Percentiles rank a stretch among this genome's conserved stretches.
These are phyloP conservation scores for Boletellus ananiceps DNA, from an alignment of 768 basidiomycete species.

Conservation along the genomic window DNA sequence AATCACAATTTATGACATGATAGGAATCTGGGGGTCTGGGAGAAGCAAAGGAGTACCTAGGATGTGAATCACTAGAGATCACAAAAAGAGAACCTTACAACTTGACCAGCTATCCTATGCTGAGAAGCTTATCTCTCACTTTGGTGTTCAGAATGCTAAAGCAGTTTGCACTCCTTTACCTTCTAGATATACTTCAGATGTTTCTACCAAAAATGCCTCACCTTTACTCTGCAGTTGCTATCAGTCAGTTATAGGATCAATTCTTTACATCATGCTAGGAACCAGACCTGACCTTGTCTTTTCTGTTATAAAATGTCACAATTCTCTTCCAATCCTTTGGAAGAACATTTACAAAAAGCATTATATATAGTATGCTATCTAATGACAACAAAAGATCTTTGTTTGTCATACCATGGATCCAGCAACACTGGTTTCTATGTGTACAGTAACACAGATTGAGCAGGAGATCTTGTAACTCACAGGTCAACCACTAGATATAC, in stretches of 20 bases:
- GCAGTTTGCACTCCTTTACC: neutral
- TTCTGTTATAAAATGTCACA: neutral
- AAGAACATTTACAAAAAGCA: neutral
- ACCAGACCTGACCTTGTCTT: neutral
- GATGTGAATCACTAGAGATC: neutral
- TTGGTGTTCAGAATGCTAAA: neutral
- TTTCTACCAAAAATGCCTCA: too few relatives aligned
- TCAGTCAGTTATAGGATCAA: neutral
- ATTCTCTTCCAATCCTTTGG: neutral
- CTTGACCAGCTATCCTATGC: neutral
- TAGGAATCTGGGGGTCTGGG: neutral
- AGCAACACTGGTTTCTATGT: neutral
- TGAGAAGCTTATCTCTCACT: neutral
- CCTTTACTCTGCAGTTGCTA: neutral
- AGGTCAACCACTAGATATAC: neutral
- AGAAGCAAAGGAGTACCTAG: neutral
- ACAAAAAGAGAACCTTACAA: neutral
- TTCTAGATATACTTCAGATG: neutral
- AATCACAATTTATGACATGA: neutral
- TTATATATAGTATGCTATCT: neutral
- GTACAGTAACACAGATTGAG: neutral
- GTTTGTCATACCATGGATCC: neutral
- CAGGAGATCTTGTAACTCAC: neutral
- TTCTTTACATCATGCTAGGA: neutral
- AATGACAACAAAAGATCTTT: neutral